Evolutionary conservation across 140 eudicot species (phyloP).

Genomic region (Erigeron philadelphicus): DNA sequence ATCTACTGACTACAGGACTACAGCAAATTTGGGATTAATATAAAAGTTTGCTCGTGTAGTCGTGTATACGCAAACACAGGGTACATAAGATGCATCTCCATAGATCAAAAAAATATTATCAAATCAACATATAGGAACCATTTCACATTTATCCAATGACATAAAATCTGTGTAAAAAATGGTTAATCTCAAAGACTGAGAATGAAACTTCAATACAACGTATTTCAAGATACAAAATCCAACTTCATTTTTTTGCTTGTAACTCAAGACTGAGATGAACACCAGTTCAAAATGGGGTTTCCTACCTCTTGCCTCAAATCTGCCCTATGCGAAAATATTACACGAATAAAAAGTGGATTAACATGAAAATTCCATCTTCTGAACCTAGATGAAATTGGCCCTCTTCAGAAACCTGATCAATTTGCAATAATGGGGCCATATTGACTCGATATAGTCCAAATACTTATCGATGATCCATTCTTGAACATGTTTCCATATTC

Average conservation of each 20-base stretch:
- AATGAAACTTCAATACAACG: slow-evolving; percentile 31
- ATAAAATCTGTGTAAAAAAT: slow-evolving; percentile 25
- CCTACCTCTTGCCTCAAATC: slow-evolving; percentile 35
- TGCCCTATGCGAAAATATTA: slow-evolving; percentile 32
- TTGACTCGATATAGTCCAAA: slow-evolving; percentile 60
- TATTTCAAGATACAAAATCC: slow-evolving; percentile 32
- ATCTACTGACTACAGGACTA: too few species aligned
- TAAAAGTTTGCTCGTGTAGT: too few species aligned
- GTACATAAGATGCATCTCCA: too few species aligned
- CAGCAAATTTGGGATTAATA: too few species aligned
- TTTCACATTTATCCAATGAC: slow-evolving; percentile 4
- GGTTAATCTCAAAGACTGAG: slow-evolving; percentile 32
- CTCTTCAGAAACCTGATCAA: slow-evolving; percentile 63
- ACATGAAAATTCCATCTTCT: slow-evolving; percentile 15
- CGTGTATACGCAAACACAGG: too few species aligned
- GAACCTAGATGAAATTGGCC: slow-evolving; percentile 59
- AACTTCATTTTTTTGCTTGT: slow-evolving; percentile 30
- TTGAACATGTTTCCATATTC: slow-evolving; percentile 31
- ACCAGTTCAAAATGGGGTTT: slow-evolving; percentile 30
- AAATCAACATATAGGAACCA: slow-evolving; percentile 5
- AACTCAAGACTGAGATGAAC: slow-evolving; percentile 33
- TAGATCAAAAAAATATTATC: not conserved
- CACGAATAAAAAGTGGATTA: slow-evolving; percentile 22
- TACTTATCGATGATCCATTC: slow-evolving; percentile 49
- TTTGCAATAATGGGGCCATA: slow-evolving; percentile 83